A percentile compares a stretch with the other conserved stretches of the same genome.
Evolutionary conservation across 768 basidiomycete species (phyloP).

Genomic region (Trametes cingulata): DNA sequence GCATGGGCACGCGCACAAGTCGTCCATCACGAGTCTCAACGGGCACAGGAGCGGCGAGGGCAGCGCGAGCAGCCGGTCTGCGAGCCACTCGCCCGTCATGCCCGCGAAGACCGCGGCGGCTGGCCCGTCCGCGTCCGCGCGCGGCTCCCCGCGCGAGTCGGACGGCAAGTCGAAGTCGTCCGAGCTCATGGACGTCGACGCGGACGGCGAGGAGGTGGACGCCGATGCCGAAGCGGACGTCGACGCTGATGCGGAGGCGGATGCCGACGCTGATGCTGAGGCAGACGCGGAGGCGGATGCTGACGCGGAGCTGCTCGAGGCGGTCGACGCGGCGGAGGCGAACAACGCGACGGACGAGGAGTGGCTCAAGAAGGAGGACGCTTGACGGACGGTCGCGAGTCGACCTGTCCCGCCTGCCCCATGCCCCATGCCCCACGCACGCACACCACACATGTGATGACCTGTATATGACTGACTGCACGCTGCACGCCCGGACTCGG

Average conservation of each 20-base stretch:
- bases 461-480: too few species aligned
- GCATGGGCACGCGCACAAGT: neutral
- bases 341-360: slow-evolving; percentile 29
- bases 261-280: slow-evolving; percentile 37
- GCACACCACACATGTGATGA: too few species aligned
- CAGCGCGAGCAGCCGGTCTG: slow-evolving; percentile 18
- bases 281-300: slow-evolving; percentile 34
- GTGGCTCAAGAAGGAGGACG: slow-evolving; percentile 33
- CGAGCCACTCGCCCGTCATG: slow-evolving; percentile 8
- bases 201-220: slow-evolving; percentile 23
- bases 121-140: neutral
- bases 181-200: slow-evolving; percentile 18
- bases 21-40: neutral
- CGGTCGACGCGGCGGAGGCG: slow-evolving; percentile 43
- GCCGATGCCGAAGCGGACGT: slow-evolving; percentile 36
- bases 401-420: too few species aligned
- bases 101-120: neutral
- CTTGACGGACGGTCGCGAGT: slow-evolving; percentile 5
- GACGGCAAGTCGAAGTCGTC: slow-evolving; percentile 13
- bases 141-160: slow-evolving; percentile 21
- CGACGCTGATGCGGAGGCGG: slow-evolving; percentile 35
- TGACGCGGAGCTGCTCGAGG: slow-evolving; percentile 39
- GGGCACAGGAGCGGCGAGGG: slow-evolving; percentile 1
- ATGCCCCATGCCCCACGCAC: too few species aligned
- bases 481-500: too few species aligned